Evolutionary conservation across 371 early-diverging fungal genomes (phyloP), one percentile per base, ranked within the genome.

Genomic region (Mortierella sp.): DNA sequence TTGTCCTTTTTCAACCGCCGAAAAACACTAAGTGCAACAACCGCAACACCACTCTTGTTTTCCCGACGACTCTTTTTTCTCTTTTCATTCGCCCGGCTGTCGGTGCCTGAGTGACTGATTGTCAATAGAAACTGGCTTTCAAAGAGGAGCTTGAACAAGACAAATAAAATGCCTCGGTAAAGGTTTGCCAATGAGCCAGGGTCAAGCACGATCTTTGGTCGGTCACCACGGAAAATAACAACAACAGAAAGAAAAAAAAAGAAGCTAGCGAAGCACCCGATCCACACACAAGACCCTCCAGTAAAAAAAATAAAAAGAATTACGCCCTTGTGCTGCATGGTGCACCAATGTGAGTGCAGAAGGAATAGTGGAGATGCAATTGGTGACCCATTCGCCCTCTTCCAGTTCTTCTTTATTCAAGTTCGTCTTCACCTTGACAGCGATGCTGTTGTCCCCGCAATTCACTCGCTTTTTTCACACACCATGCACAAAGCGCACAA

Each of bases 161-260:
- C n/a, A 31, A 37, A 16, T 26, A 73, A 55, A 73, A 43, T 57
- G 28, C 71, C 71, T 43, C 71, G 71, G 71, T 48, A 46, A 70
- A 48, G 46, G 48, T 69, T 24, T 13, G 26, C 19, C 31, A 13
- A 53, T 16, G 44, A 43, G 48, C 31, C 48, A 46, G 48, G 46
- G 31, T 31, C 71, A 71, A 28, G 28, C 14, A 59, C 3, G 44
- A 34, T 69, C 44, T n/a, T n/a, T n/a, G n/a, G 24, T n/a, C 26
- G 11, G 28, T 57, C 14, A 26, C 28, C 28, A 40, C 43, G 43
- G 43, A n/a, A 54, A 9, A 54, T 51, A 0, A n/a, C 24, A 44
- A 44, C 3, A 24, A 34, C 69, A 10, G 43, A 67, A 67, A 43
- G 14, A 34, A 67, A 3, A n/a, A 46, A 70, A 46, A 70, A 13